Conservation (phyloP, 2,329 filamentous ascomycete species). For the Ciborinia camelliae region DNA sequence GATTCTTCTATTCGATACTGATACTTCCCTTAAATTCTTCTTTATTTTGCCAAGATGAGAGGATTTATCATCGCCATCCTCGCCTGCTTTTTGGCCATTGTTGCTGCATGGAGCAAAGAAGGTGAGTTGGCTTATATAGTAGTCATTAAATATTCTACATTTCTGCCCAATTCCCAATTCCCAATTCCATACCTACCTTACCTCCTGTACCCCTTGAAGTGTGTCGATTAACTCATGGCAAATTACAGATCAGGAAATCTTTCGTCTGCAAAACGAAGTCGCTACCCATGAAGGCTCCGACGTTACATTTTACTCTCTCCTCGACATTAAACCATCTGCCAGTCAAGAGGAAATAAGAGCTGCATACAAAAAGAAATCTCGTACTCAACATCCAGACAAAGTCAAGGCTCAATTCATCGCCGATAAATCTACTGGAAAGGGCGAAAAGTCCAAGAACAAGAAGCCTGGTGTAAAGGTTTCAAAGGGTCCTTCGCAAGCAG, state of each 20-base stretch:
- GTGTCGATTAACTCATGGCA: constrained; percentile 26
- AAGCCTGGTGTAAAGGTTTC: constrained; percentile 62
- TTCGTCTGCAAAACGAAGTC: constrained; percentile 88
- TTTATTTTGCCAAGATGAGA: constrained; percentile 36
- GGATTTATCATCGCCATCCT: constrained; percentile 33
- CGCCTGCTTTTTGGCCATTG: constrained; percentile 32
- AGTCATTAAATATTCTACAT: constrained; percentile 2
- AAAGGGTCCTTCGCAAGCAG: constrained; percentile 68
- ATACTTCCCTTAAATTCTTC: constrained; percentile 15
- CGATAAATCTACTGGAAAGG: constrained; percentile 55
- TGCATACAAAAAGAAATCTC: constrained; percentile 85
- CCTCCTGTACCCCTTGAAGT: neutral
- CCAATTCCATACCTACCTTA: neutral
- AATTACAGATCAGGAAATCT: constrained; percentile 89
- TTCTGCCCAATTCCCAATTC: constrained; percentile 14
- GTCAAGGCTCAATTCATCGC: constrained; percentile 79
- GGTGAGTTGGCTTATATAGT: constrained; percentile 29
- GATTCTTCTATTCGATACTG: constrained; percentile 27
- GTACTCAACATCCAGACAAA: constrained; percentile 89
- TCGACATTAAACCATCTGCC: constrained; percentile 71
- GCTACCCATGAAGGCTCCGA: constrained; percentile 68
- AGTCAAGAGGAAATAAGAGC: constrained; percentile 87
- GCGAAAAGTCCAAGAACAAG: constrained; percentile 46
- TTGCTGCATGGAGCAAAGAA: constrained; percentile 41
- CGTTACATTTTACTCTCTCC: constrained; percentile 90